Base-by-base conservation (phyloP, 306 rosid genomes). In the Vigna unguiculata region DNA sequence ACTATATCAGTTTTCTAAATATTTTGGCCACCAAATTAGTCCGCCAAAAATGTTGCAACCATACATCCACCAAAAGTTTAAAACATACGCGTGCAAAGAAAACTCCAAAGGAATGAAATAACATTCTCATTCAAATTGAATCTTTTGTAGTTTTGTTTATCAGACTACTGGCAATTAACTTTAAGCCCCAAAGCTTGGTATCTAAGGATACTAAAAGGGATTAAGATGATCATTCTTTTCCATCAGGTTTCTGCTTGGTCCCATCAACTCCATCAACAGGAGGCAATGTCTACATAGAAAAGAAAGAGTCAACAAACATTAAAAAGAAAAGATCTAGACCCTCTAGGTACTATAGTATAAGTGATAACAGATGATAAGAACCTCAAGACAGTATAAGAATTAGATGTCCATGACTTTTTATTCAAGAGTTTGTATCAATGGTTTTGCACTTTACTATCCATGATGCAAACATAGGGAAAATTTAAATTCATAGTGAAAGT, bases 221-320 rank as follows among this genome's bases (percentile, higher is more conserved):
- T 25, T 65, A n/a, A 58, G 51, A 65, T 36, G 51, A 57, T 82
- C 53, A 82, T 58, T 74, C 69, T 78, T 70, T 78, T 65, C 41
- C 77, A 48, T 82, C 82, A n/a, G 12, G 38, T 70, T 71, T 75
- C 71, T 85, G 70, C 43, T 57, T 82, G 77, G 74, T 71, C 30
- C 2, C 71, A 48, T 82, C 86, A 81, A 71, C 64, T 41, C 72
- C 84, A 58, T 85, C 86, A 65, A 75, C 51, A 7, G 86, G 65
- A 40, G 80, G 80, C 76, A 85, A 59, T 82, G 74, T 63, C 88
- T 85, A 43, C 83, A 78, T 20, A 63, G 19, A 51, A 69, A 69
- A 74, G 41, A 64, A 54, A 12, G 55, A 57, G 70, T 79, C 57
- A 34, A 75, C 28, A 62, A 24, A 77, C 58, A 72, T 24, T 4